Evolutionary conservation across 2,329 filamentous ascomycete species (phyloP).

Genomic region (Phialophora expanda): DNA sequence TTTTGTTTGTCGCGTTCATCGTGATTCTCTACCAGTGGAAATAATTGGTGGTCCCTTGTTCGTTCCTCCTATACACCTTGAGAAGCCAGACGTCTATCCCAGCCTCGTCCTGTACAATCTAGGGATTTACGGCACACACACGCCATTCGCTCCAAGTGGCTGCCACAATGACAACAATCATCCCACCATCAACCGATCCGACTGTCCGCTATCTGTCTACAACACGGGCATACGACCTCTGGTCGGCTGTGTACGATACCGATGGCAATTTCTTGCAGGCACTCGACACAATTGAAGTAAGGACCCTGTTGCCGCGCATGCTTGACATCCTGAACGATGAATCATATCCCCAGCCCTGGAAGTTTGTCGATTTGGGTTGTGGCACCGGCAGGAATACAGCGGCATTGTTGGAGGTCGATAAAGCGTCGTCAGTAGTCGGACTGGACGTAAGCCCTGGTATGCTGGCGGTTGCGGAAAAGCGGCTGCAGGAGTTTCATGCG

Average conservation of each 20-base stretch:
- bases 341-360: constrained; percentile 38
- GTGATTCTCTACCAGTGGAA: not conserved
- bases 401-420: constrained; percentile 39
- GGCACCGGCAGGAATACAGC: constrained; percentile 70
- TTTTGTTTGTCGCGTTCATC: not conserved
- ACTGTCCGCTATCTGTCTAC: constrained; percentile 46
- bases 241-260: constrained; percentile 65
- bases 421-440: constrained; percentile 53
- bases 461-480: constrained; percentile 57
- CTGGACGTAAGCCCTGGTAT: constrained; percentile 64
- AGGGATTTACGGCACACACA: not conserved
- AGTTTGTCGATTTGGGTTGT: constrained; percentile 67
- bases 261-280: constrained; percentile 71
- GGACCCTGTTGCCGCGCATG: constrained; percentile 57
- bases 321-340: constrained; percentile 43
- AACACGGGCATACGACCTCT: constrained; percentile 55
- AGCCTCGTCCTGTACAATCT: not conserved
- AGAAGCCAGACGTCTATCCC: not conserved
- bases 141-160: not conserved
- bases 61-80: not conserved
- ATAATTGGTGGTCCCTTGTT: not conserved
- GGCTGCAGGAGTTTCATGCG: constrained; percentile 10
- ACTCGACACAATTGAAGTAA: constrained; percentile 64
- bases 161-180: constrained; percentile 22
- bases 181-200: constrained; percentile 27